Evolutionary conservation across 768 basidiomycete species (phyloP).

Genomic region (Rhizopogon roseolus): DNA sequence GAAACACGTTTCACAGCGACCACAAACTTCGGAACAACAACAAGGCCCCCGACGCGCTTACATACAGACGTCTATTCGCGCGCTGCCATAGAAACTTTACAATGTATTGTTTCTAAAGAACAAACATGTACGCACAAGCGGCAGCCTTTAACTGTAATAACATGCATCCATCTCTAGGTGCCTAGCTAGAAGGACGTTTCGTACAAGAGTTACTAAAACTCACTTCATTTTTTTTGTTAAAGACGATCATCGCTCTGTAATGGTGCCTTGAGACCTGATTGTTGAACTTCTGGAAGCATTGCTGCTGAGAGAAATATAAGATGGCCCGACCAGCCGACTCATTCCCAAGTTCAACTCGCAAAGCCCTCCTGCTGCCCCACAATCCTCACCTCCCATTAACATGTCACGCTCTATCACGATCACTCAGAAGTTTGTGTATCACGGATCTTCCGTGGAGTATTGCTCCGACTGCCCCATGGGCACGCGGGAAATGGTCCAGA

Average conservation of each 20-base stretch:
- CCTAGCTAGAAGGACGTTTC: background rate
- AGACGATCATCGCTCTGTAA: background rate
- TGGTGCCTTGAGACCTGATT: background rate
- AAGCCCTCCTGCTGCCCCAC: background rate
- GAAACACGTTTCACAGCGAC: background rate
- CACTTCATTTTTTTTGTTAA: background rate
- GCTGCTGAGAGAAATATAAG: background rate
- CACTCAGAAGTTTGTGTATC: background rate
- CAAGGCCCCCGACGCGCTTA: background rate
- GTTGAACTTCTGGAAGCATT: background rate
- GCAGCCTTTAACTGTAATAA: background rate
- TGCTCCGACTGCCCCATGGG: background rate
- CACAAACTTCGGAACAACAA: background rate
- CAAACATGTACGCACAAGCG: background rate
- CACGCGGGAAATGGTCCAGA: background rate
- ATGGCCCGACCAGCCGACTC: background rate
- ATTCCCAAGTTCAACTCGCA: background rate
- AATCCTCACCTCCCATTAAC: background rate
- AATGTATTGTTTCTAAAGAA: background rate
- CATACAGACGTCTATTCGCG: background rate
- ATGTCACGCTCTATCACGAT: background rate
- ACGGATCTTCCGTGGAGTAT: background rate
- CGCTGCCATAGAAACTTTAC: background rate
- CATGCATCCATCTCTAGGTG: background rate
- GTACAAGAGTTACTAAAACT: background rate